phyloP scores from a whole-genome alignment of 768 basidiomycete species.

The Boletus edulis region DNA sequence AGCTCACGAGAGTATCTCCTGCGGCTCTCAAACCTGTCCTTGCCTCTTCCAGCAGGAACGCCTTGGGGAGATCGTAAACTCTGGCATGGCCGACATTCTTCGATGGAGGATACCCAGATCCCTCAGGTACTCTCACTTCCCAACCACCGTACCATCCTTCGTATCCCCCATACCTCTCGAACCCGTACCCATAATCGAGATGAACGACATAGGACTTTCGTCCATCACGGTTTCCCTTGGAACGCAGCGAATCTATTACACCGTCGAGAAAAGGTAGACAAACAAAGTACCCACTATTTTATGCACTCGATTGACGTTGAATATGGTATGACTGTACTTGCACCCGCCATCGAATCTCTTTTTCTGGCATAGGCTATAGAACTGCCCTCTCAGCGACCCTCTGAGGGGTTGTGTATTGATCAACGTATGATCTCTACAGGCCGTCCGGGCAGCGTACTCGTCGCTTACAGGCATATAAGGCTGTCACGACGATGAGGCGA shows the following conservation, averaged over 20 bases:
- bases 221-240: slow-evolving; percentile 4
- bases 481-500: neutral
- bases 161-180: slow-evolving; percentile 14
- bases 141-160: slow-evolving; percentile 11
- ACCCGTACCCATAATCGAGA: slow-evolving; percentile 12
- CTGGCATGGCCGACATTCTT: neutral
- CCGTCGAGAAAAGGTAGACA: too few relatives aligned
- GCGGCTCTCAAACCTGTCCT: slow-evolving; percentile 1
- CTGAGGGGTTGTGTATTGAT: slow-evolving; percentile 9
- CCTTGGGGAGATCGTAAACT: slow-evolving; percentile 7
- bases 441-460: slow-evolving; percentile 19
- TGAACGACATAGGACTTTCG: slow-evolving; percentile 3
- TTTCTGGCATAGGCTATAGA: slow-evolving; percentile 10
- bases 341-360: neutral
- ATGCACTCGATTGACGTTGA: slow-evolving; percentile 15
- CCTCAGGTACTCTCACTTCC: neutral
- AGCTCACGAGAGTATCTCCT: slow-evolving; percentile 10
- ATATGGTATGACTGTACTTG: slow-evolving; percentile 21
- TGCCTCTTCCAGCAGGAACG: slow-evolving; percentile 7
- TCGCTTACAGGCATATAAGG: slow-evolving; percentile 14
- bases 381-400: neutral
- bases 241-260: too few relatives aligned
- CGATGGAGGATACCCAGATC: neutral
- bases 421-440: slow-evolving; percentile 12
- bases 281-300: slow-evolving; percentile 3